A percentile compares a stretch with the other conserved stretches of the same genome.
phyloP scores from a whole-genome alignment of 2,329 filamentous ascomycete species.

The Sordariomycetes sp. region DNA sequence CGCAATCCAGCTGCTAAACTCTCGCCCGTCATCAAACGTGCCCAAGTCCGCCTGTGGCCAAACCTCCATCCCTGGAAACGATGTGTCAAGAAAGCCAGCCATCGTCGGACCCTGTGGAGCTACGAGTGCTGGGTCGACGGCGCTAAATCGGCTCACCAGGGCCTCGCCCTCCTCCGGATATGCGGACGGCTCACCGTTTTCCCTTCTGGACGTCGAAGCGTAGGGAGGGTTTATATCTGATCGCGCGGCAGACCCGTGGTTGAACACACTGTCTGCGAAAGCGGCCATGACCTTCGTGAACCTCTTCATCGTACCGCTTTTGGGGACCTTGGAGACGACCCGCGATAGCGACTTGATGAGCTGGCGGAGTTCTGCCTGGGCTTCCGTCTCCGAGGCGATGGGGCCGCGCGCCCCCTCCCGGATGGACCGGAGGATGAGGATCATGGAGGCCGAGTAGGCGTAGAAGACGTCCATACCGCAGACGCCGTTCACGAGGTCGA shows the following conservation, averaged over 20 bases:
- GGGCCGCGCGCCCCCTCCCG: conserved; percentile 3
- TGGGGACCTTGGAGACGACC: conserved; percentile 11
- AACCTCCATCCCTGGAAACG: background rate
- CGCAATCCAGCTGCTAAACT: conserved; percentile 1
- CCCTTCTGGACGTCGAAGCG: background rate
- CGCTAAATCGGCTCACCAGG: background rate
- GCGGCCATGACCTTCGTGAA: conserved; percentile 16
- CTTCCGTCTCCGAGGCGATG: background rate
- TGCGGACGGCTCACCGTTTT: background rate
- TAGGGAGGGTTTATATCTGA: background rate
- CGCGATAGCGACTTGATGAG: conserved; percentile 9
- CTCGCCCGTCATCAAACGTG: conserved; percentile 1
- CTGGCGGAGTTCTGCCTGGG: conserved; percentile 5
- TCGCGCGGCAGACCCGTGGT: background rate
- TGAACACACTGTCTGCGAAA: conserved; percentile 15
- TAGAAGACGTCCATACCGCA: conserved; percentile 24
- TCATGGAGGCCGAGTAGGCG: conserved; percentile 21
- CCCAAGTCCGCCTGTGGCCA: background rate
- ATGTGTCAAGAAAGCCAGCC: background rate
- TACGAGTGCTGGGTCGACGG: background rate
- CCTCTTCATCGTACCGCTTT: conserved; percentile 17
- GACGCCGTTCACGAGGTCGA: conserved; percentile 20
- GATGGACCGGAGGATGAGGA: conserved; percentile 14
- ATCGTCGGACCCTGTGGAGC: background rate
- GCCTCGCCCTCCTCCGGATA: background rate